phyloP scores from a whole-genome alignment of 345 rosid genomes.

The Brassica napus region DNA sequence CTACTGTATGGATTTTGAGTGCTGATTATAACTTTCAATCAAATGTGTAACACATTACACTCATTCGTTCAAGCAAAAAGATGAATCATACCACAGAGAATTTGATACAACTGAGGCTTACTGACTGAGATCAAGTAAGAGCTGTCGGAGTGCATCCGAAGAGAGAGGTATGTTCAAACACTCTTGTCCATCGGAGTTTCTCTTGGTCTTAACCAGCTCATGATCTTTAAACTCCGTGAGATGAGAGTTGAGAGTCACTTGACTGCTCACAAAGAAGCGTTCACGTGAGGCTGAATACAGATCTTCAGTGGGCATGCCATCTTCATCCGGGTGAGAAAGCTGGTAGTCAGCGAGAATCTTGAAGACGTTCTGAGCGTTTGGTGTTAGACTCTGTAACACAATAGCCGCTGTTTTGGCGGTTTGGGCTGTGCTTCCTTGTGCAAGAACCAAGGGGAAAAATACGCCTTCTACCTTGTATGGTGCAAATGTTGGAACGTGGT shows the following conservation, averaged over 20 bases:
- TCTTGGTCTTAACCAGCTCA: conserved; percentile 77
- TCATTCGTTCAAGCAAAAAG: neutral
- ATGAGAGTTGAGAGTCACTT: conserved; percentile 82
- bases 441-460: conserved; percentile 80
- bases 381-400: conserved; percentile 89
- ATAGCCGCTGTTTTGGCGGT: conserved; percentile 86
- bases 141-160: conserved; percentile 61
- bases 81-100: neutral
- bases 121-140: conserved; percentile 61
- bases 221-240: conserved; percentile 94
- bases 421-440: conserved; percentile 62
- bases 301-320: conserved; percentile 75
- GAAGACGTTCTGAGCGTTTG: conserved; percentile 91
- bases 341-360: conserved; percentile 81
- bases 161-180: conserved; percentile 79
- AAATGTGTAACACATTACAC: neutral
- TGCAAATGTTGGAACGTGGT: conserved; percentile 82
- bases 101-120: conserved; percentile 16
- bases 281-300: conserved; percentile 73
- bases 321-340: conserved; percentile 80
- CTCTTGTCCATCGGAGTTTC: conserved; percentile 83
- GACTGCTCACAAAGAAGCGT: conserved; percentile 85
- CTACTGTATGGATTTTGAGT: neutral
- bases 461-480: conserved; percentile 85
- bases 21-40: neutral